These are phyloP conservation scores for Thalassiosira mediterranea DNA, from an alignment of 352 stramenopile genomes.

Conservation along the genomic window DNA sequence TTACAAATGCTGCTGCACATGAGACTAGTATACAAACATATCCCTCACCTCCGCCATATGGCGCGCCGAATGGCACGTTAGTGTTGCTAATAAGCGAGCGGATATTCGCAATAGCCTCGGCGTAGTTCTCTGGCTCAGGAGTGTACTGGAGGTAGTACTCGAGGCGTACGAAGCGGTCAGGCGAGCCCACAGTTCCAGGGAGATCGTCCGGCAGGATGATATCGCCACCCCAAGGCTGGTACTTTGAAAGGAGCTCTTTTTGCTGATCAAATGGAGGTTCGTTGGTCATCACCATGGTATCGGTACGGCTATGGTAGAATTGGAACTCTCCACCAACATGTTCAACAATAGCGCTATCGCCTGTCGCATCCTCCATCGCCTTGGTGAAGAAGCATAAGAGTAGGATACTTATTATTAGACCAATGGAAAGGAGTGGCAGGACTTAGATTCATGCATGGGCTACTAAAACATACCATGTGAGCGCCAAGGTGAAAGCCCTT, in stretches of 20 bases:
- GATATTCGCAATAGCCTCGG: conserved; percentile 2
- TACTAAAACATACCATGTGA: conserved; percentile 1
- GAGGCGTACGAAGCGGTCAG: not conserved
- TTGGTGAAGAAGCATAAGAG: not conserved
- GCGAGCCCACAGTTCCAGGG: conserved; percentile 1
- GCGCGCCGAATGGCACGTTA: conserved; percentile 3
- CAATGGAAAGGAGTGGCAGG: not conserved
- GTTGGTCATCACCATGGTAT: conserved; percentile 4
- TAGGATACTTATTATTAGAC: too few relatives aligned
- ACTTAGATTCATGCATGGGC: not conserved
- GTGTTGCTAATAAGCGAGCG: not conserved
- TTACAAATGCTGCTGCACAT: not conserved
- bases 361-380: conserved; percentile 3
- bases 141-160: conserved; percentile 9
- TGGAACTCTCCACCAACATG: conserved; percentile 9
- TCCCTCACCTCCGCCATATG: not conserved
- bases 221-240: not conserved
- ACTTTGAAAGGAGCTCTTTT: conserved; percentile 3
- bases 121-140: not conserved
- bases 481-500: not conserved
- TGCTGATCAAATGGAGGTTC: conserved; percentile 1
- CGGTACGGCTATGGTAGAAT: conserved; percentile 3
- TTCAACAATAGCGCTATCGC: not conserved
- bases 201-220: not conserved
- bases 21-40: not conserved